Base-by-base conservation (phyloP, 139 green algal species). In the Chlorella sp. region DNA sequence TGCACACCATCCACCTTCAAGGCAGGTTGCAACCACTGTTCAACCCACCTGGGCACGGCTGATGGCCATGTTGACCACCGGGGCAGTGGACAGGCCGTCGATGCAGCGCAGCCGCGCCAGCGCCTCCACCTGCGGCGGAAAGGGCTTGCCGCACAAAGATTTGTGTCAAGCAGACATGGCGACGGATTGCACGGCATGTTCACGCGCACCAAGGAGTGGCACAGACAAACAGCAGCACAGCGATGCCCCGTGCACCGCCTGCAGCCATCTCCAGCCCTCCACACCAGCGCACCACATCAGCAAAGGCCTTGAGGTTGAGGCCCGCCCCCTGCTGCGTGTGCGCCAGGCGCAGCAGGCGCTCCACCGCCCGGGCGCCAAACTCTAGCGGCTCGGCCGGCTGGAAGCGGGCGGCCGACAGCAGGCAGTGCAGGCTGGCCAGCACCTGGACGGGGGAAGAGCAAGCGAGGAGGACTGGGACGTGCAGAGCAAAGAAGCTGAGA, bases 51-150 rank as follows among this genome's bases (percentile, higher is more conserved):
- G 9, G 51, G 51, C 51, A 24, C 51, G 9, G 51, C 51, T 20
- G 51, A 60, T 60, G 1, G 72, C 72, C 43, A 78, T 43, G 14
- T 17, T 24, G 43, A 78, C 46, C 43, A 54, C 36, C 43, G 46
- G 44, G 24, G 30, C 2, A 26, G 72, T 48, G 2, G 72, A 78
- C 43, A 56, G 30, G 30, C 28, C 72, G 44, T 78, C 44, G 28
- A 78, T 36, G 43, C 72, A 78, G 43, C 72, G 43, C 72, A 78
- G 72, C 36, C 56, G 72, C 30, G 72, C 72, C 72, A 78, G 43
- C 28, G 72, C 72, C 44, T 78, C 72, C 28, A 56, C 30, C 72
- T 78, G 72, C 0, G 11, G 43, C 4, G 1, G 9, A 38, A 34
- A 43, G 65, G 28, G 64, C 3, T 8, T 1, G 46, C 24, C 51